phyloP scores from a whole-genome alignment of 2,329 filamentous ascomycete genomes.

The Scolecobasidium constrictum region DNA sequence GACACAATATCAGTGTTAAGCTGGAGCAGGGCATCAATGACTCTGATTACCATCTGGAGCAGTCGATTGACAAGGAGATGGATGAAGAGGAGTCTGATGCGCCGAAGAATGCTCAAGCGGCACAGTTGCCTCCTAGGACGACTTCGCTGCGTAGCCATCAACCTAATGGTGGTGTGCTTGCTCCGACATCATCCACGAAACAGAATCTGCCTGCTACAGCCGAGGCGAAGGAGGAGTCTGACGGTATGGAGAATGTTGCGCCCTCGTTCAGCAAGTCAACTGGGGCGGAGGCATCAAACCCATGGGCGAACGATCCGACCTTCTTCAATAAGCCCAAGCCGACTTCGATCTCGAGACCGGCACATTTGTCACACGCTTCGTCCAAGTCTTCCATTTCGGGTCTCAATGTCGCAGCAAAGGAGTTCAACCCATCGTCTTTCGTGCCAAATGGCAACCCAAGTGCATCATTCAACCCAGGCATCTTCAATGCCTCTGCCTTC shows the following conservation, averaged over 20 bases:
- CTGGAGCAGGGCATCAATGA: conserved; percentile 79
- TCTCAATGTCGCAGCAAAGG: conserved; percentile 79
- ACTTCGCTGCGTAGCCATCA: neutral
- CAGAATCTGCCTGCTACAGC: neutral
- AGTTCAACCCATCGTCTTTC: conserved; percentile 47
- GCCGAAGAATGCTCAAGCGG: neutral
- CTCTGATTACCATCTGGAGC: conserved; percentile 74
- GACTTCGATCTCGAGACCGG: neutral
- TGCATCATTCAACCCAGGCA: conserved; percentile 37
- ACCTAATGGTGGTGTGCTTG: neutral
- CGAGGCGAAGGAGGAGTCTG: conserved; percentile 10
- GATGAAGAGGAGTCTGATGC: conserved; percentile 46
- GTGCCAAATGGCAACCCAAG: conserved; percentile 37
- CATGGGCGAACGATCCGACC: conserved; percentile 10
- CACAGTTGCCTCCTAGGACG: conserved; percentile 3
- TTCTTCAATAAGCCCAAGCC: conserved; percentile 7
- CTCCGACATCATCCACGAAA: neutral
- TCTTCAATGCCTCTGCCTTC: conserved; percentile 30
- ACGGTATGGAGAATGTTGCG: conserved; percentile 18
- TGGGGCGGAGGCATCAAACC: neutral
- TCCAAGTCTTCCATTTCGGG: conserved; percentile 64
- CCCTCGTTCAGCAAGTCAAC: neutral
- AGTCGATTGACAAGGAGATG: conserved; percentile 66
- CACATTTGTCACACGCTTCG: conserved; percentile 33
- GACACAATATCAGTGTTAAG: conserved; percentile 64